Evolutionary conservation across 2,329 filamentous ascomycete genomes (phyloP).

Genomic region (Fusarium lateritium): DNA sequence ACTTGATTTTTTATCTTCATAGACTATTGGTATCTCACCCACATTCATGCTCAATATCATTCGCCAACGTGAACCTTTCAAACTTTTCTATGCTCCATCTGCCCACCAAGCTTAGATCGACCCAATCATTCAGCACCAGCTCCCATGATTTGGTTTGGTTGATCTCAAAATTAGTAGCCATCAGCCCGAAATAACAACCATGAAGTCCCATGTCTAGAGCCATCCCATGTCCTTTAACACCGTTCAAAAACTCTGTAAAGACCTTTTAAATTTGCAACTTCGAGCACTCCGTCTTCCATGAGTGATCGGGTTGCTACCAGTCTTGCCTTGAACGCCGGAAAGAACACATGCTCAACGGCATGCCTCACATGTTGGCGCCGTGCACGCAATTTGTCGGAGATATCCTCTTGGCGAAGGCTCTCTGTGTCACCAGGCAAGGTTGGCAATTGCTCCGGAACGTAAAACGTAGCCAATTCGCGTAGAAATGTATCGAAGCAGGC

Average conservation of each 20-base stretch:
- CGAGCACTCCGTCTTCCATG: constrained; percentile 81
- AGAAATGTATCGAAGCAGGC: constrained; percentile 88
- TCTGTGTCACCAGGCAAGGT: constrained; percentile 56
- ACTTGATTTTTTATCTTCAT: constrained; percentile 15
- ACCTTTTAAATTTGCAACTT: constrained; percentile 92
- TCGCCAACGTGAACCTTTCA: neutral
- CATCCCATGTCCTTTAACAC: constrained; percentile 69
- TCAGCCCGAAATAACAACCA: constrained; percentile 15
- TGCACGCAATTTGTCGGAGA: constrained; percentile 66
- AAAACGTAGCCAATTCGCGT: constrained; percentile 89
- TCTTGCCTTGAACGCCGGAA: constrained; percentile 88
- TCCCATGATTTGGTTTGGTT: constrained; percentile 4
- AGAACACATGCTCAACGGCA: constrained; percentile 87
- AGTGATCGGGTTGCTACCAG: constrained; percentile 86
- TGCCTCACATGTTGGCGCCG: constrained; percentile 79
- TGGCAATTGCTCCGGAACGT: constrained; percentile 89
- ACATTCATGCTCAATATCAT: neutral
- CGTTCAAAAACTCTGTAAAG: constrained; percentile 95
- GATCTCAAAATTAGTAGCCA: constrained; percentile 1
- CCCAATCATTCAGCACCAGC: constrained; percentile 11
- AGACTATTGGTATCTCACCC: constrained; percentile 3
- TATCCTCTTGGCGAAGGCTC: constrained; percentile 53
- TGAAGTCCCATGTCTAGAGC: constrained; percentile 6
- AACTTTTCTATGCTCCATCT: constrained; percentile 4
- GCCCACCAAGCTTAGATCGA: neutral